These are phyloP conservation scores for Termitomyces sp. DNA, from an alignment of 768 basidiomycete species.

Conservation along the genomic window DNA sequence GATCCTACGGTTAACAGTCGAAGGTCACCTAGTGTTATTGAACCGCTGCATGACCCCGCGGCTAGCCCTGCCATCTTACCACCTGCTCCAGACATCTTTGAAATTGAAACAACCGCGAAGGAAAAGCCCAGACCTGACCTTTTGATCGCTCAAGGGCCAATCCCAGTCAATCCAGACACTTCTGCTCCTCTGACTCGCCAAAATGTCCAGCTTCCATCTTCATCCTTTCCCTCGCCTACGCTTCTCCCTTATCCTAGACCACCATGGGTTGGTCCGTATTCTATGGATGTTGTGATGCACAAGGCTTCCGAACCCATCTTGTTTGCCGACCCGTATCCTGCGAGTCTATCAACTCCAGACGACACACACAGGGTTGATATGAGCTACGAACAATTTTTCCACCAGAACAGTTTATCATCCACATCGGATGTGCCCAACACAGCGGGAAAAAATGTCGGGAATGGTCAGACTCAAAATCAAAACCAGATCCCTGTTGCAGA, in stretches of 20 bases:
- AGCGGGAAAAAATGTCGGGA: neutral
- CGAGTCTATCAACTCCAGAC: constrained; percentile 42
- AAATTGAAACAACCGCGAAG: neutral
- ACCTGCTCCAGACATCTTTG: neutral
- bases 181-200: neutral
- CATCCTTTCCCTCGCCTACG: neutral
- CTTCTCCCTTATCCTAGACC: neutral
- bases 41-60: neutral
- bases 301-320: constrained; percentile 30
- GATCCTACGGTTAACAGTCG: neutral
- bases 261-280: constrained; percentile 1
- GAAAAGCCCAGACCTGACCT: neutral
- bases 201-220: neutral
- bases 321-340: constrained; percentile 42
- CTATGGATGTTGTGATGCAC: constrained; percentile 12
- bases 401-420: too few relatives aligned
- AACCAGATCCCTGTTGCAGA: neutral
- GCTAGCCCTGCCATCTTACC: neutral
- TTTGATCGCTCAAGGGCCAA: neutral
- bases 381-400: neutral
- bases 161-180: neutral
- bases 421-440: neutral
- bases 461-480: neutral
- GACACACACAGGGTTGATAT: constrained; percentile 3
- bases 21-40: neutral